Evolutionary conservation across 352 stramenopile species (phyloP).

Genomic region (Globisporangium paddicum): DNA sequence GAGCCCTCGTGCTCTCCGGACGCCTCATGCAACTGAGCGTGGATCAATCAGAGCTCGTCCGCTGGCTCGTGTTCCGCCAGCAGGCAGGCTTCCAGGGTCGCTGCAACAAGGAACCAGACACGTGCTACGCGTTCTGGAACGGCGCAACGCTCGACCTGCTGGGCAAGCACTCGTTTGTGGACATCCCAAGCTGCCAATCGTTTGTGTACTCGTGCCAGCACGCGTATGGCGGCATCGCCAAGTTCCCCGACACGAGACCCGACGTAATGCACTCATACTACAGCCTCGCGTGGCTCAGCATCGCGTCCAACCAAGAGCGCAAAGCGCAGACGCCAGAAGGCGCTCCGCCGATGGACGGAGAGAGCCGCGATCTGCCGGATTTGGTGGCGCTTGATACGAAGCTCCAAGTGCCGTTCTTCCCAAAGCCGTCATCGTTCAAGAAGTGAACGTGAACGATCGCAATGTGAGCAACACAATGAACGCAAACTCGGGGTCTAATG

Average conservation of each 20-base stretch:
- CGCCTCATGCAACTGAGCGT: conserved; percentile 64
- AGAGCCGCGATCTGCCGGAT: conserved; percentile 20
- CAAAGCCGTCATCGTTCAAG: conserved; percentile 19
- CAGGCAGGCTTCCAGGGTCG: conserved; percentile 86
- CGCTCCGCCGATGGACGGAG: not conserved
- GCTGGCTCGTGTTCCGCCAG: conserved; percentile 83
- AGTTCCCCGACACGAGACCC: conserved; percentile 68
- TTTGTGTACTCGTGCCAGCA: conserved; percentile 88
- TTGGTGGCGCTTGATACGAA: conserved; percentile 61
- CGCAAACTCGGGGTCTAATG: not conserved
- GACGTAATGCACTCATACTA: conserved; percentile 93
- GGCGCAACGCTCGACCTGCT: conserved; percentile 84
- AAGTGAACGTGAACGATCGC: conserved; percentile 7
- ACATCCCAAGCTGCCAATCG: conserved; percentile 51
- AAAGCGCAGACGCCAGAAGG: not conserved
- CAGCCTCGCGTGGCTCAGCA: conserved; percentile 86
- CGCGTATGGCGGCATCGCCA: conserved; percentile 80
- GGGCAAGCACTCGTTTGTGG: conserved; percentile 71
- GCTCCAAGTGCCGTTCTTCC: conserved; percentile 75
- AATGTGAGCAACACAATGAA: not conserved
- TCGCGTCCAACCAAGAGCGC: conserved; percentile 36
- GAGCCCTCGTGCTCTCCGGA: conserved; percentile 62
- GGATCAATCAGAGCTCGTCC: conserved; percentile 60
- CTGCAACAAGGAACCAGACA: conserved; percentile 89
- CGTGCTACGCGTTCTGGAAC: conserved; percentile 92